Conservation (phyloP, 2,329 filamentous ascomycete genomes). For the Microsporum canis region DNA sequence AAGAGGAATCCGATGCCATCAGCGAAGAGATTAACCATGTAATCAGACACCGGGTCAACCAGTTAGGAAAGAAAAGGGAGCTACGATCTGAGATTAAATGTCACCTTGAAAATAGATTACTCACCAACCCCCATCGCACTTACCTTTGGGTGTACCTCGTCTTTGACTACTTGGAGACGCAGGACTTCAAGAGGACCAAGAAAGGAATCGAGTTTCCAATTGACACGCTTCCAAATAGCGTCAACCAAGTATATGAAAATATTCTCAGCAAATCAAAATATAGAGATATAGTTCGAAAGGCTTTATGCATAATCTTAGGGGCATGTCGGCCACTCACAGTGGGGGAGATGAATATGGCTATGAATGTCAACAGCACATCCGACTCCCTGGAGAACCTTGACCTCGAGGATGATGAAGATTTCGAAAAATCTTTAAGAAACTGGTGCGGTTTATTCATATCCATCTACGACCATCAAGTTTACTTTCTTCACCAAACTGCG, state of each 20-base stretch:
- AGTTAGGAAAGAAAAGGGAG: not conserved
- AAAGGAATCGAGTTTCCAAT: no score
- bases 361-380: not conserved
- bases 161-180: not conserved
- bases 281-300: conserved; percentile 17
- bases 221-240: no score
- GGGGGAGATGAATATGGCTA: conserved; percentile 4
- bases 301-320: conserved; percentile 29
- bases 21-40: not conserved
- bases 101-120: not conserved
- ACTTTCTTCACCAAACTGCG: not conserved
- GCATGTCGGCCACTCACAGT: conserved; percentile 24
- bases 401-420: not conserved
- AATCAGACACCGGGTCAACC: not conserved
- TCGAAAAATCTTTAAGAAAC: not conserved
- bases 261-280: conserved; percentile 25
- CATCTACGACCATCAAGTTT: not conserved
- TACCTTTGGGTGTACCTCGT: not conserved
- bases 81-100: not conserved
- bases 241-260: conserved; percentile 19
- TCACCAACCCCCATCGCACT: not conserved
- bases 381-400: no score
- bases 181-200: no score
- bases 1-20: not conserved
- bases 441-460: not conserved